Conservation (phyloP, 169 alveolate genomes). For the Amoebophrya sp. region DNA sequence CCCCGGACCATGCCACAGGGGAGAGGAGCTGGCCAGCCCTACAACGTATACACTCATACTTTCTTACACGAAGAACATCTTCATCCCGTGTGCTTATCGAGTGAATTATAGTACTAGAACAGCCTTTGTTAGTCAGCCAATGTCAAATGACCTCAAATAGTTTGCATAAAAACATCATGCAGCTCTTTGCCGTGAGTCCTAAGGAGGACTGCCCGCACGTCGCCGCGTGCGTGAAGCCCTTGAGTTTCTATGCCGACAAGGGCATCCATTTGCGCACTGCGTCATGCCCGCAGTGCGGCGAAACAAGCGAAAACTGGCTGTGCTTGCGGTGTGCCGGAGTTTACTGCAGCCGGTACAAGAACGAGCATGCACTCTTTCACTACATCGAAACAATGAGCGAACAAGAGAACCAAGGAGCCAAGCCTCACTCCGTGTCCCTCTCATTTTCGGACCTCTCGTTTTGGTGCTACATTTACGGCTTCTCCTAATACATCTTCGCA, state of each 20-base stretch:
- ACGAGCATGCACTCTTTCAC: neutral
- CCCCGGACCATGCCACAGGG: too few relatives aligned
- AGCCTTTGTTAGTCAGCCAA: too few relatives aligned
- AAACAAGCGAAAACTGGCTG: neutral
- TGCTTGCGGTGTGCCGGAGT: neutral
- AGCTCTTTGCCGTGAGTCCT: neutral
- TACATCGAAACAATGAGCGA: neutral
- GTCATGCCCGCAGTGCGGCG: neutral
- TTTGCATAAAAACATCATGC: neutral
- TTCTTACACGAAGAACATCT: too few relatives aligned
- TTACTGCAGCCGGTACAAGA: conserved; percentile 8
- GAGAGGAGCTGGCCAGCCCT: too few relatives aligned
- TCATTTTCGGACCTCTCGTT: neutral
- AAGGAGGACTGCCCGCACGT: conserved; percentile 18
- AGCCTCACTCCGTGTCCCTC: neutral
- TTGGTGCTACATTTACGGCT: neutral
- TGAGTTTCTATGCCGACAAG: neutral
- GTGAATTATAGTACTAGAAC: too few relatives aligned
- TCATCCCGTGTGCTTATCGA: too few relatives aligned
- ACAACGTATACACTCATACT: too few relatives aligned
- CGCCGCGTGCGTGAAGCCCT: neutral
- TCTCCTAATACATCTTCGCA: too few relatives aligned
- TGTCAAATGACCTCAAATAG: too few relatives aligned
- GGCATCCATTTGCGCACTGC: neutral
- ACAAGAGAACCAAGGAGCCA: too few relatives aligned